These are phyloP conservation scores for Monascus purpureus DNA, from an alignment of 495 filamentous ascomycete genomes.

Conservation along the genomic window DNA sequence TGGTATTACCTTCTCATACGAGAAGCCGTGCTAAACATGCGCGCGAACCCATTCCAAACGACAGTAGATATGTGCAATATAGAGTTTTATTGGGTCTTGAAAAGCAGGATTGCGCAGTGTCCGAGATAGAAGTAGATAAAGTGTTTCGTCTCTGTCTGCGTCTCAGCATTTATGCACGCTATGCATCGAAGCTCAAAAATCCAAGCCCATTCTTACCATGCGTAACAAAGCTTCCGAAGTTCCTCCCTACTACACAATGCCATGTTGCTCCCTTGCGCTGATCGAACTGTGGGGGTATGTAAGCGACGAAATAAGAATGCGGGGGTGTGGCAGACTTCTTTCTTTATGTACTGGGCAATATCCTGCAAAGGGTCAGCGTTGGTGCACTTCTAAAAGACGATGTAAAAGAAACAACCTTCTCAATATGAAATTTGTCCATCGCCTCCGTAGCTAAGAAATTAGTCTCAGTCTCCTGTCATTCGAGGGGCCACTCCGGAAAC, in stretches of 20 bases:
- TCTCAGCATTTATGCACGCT: neutral
- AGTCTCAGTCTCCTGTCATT: constrained; percentile 6
- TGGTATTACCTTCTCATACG: too few species aligned
- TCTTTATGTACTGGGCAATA: constrained; percentile 95
- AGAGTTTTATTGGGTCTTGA: constrained; percentile 97
- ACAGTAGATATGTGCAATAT: too few species aligned
- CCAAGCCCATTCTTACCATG: constrained; percentile 51
- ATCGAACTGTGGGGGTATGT: constrained; percentile 51
- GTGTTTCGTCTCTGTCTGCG: constrained; percentile 77
- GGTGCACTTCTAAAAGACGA: too few species aligned
- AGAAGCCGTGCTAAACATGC: too few species aligned
- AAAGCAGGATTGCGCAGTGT: constrained; percentile 94
- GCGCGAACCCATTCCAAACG: too few species aligned
- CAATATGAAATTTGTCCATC: constrained; percentile 82
- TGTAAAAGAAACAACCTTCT: constrained; percentile 49
- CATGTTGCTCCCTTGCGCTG: constrained; percentile 85
- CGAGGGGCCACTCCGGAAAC: neutral
- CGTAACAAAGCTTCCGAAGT: constrained; percentile 98
- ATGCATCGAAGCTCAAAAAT: neutral
- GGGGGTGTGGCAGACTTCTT: constrained; percentile 47
- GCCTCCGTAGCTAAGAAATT: constrained; percentile 66
- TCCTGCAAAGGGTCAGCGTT: constrained; percentile 43
- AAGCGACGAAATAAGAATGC: constrained; percentile 8
- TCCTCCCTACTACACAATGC: constrained; percentile 97
- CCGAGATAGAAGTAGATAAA: constrained; percentile 99